Conservation (phyloP, 441 rosid genomes). For the Populus hybrid region DNA sequence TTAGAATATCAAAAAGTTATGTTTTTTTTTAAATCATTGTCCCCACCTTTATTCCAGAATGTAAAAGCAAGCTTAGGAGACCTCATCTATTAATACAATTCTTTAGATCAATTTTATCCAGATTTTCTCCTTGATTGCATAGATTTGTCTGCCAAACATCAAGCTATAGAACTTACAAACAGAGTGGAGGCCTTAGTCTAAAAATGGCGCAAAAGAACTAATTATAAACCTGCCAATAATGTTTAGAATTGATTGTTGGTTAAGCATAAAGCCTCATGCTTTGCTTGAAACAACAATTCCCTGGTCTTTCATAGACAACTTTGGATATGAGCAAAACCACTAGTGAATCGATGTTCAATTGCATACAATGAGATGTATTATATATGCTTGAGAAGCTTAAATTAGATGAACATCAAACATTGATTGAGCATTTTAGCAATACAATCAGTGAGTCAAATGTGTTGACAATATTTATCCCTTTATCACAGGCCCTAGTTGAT, state of each 20-base stretch:
- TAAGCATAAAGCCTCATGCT: constrained; percentile 82
- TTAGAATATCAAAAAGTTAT: background rate
- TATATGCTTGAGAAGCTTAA: too few species aligned
- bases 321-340: constrained; percentile 55
- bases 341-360: too few species aligned
- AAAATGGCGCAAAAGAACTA: constrained; percentile 55
- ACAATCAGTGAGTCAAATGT: too few species aligned
- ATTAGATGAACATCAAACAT: too few species aligned
- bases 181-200: constrained; percentile 79
- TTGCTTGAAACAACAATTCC: constrained; percentile 82
- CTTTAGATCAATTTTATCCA: constrained; percentile 82
- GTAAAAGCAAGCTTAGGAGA: constrained; percentile 89
- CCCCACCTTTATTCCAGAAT: constrained; percentile 51
- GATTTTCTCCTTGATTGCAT: constrained; percentile 89
- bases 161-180: constrained; percentile 89
- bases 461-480: too few species aligned
- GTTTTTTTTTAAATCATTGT: constrained; percentile 1
- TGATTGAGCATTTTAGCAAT: too few species aligned
- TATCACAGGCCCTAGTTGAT: too few species aligned
- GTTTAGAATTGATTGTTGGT: constrained; percentile 62
- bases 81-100: constrained; percentile 66
- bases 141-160: constrained; percentile 90
- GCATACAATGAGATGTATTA: too few species aligned
- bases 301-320: constrained; percentile 90
- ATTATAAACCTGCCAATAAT: constrained; percentile 6